A percentile compares a stretch with the other conserved stretches of the same genome.
These are phyloP conservation scores for Paramecium tetraurelia DNA, from an alignment of 73 alveolate genomes.

Conservation along the genomic window DNA sequence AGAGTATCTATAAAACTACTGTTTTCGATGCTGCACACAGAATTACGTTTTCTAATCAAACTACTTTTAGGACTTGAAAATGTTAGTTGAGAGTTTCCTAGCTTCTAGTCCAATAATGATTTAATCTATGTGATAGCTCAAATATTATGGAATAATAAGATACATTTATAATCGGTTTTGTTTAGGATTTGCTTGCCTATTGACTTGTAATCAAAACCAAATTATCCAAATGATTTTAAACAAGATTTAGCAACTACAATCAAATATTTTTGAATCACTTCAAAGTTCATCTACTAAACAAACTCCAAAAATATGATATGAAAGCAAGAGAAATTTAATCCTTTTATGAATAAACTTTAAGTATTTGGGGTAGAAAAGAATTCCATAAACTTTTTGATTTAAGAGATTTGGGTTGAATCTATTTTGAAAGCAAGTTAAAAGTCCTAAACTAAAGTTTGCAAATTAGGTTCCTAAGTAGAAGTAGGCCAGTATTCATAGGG, in stretches of 20 bases:
- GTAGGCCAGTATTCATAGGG: conserved; percentile 6
- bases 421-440: not conserved
- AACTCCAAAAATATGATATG: not conserved
- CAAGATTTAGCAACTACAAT: not conserved
- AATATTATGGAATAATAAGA: not conserved
- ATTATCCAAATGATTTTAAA: not conserved
- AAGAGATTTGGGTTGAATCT: not conserved
- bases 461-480: not conserved
- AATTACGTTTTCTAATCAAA: not conserved
- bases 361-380: not conserved
- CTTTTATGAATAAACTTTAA: not conserved
- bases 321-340: not conserved
- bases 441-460: not conserved
- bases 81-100: not conserved
- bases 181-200: not conserved
- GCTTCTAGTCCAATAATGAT: not conserved
- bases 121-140: not conserved
- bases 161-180: not conserved
- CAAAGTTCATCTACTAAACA: not conserved
- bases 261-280: not conserved
- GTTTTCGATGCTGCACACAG: not conserved
- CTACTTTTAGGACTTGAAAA: not conserved
- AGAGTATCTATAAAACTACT: not conserved
- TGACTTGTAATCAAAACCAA: not conserved
- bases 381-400: not conserved